Conservation (phyloP, 1,284 basidiomycete species). For the Retiboletus fuscus region DNA sequence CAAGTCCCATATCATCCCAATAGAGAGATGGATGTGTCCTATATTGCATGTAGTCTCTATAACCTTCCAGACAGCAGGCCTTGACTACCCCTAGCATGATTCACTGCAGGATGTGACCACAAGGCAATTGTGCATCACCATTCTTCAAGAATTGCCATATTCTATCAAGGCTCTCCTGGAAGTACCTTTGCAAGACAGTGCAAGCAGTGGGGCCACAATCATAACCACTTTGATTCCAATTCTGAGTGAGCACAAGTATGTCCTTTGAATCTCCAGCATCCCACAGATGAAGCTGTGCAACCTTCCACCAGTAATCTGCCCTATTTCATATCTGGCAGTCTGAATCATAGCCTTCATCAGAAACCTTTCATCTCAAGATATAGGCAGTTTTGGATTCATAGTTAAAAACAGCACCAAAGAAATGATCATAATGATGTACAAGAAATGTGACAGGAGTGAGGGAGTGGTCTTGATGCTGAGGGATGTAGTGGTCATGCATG, state of each 20-base stretch:
- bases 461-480: background rate
- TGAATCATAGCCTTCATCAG: background rate
- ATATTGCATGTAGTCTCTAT: too few species aligned
- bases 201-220: constrained; percentile 20
- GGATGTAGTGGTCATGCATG: background rate
- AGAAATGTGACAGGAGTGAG: constrained; percentile 9
- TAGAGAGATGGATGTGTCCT: too few species aligned
- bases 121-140: too few species aligned
- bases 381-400: constrained; percentile 6
- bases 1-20: too few species aligned
- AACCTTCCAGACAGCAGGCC: too few species aligned
- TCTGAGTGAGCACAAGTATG: background rate
- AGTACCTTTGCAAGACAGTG: too few species aligned
- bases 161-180: too few species aligned
- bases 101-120: too few species aligned
- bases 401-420: constrained; percentile 25
- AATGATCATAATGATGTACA: constrained; percentile 11
- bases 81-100: too few species aligned
- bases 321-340: constrained; percentile 20
- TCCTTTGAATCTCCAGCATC: background rate
- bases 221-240: constrained; percentile 32
- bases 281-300: constrained; percentile 25
- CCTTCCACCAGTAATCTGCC: constrained; percentile 4
- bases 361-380: constrained; percentile 11
- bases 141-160: too few species aligned